Evolutionary conservation across 192 early-diverging fungal genomes (phyloP), one percentile per base, ranked within the genome.

Genomic region (Coemansia sp.): DNA sequence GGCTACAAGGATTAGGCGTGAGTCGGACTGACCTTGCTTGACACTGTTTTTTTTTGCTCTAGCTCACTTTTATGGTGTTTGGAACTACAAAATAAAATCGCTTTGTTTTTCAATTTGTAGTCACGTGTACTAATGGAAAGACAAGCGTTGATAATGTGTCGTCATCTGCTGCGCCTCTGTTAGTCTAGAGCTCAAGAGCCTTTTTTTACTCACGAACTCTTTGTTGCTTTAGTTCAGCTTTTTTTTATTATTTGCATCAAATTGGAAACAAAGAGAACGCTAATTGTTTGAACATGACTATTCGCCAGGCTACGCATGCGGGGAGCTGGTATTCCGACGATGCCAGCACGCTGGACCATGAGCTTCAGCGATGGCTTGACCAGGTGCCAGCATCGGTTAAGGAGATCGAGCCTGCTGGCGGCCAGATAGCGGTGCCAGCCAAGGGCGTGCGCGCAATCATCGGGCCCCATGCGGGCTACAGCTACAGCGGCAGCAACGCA

Each of bases 401-500:
- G n/a, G 67, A 75, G 51, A 65, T 71, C 4, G 72, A 61, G 67
- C 67, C 76, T 8, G 51, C 52, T 3, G 73, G 68, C 51, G 48
- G 35, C 9, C n/a, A 35, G n/a, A 68, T 67, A 45, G 8, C 48
- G 11, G 56, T 70, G 5, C 73, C 81, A 2, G 48, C 74, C 43
- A 57, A 17, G 7, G 76, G 71, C 36, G 67, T 55, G 28, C 73
- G 76, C 2, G 77, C 81, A 4, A 79, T 84, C 8, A 83, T 83
- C 60, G 80, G 72, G 37, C 80, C 80, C 22, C 97, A 99, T 76
- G 97, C 97, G 0, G 97, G 97, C 9, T 94, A 91, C 65, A 86
- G 90, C 9, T 98, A 95, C 73, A 92, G 91, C 74, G 95, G 95
- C 3, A 88, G 90, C n/a, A 88, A 93, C 6, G 96, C 96, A 0